Evolutionary conservation across 495 filamentous ascomycete species (phyloP).

Genomic region (Xylaria cubensis): DNA sequence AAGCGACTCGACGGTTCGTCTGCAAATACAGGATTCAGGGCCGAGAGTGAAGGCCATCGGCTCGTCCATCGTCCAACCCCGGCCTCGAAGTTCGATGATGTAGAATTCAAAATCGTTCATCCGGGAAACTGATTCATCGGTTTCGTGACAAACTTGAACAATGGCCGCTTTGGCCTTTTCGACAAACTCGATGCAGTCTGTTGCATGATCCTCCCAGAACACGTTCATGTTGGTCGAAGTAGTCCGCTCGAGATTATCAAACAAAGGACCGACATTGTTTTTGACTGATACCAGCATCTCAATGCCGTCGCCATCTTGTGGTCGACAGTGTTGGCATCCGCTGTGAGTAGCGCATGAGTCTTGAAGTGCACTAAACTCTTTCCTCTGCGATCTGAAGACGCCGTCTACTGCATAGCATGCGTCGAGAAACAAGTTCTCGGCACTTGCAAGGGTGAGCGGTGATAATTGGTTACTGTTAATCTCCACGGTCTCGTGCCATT

Average conservation of each 20-base stretch:
- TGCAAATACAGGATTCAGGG: slow-evolving; percentile 41
- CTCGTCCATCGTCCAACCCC: slow-evolving; percentile 47
- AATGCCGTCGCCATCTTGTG: slow-evolving; percentile 45
- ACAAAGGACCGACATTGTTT: slow-evolving; percentile 52
- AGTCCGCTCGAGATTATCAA: slow-evolving; percentile 42
- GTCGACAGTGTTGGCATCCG: slow-evolving; percentile 37
- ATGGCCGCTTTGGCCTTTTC: slow-evolving; percentile 40
- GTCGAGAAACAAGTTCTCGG: slow-evolving; percentile 50
- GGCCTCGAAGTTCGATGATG: slow-evolving; percentile 50
- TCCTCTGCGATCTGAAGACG: slow-evolving; percentile 44
- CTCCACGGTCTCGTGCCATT: slow-evolving; percentile 41
- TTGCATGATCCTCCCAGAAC: slow-evolving; percentile 44
- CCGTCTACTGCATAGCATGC: slow-evolving; percentile 45
- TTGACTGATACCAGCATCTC: slow-evolving; percentile 45
- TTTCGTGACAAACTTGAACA: slow-evolving; percentile 34
- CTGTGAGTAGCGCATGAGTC: slow-evolving; percentile 34
- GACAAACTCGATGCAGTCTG: slow-evolving; percentile 48
- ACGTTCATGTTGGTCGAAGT: slow-evolving; percentile 48
- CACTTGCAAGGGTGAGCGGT: slow-evolving; percentile 47
- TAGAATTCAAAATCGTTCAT: slow-evolving; percentile 52
- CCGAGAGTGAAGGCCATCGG: slow-evolving; percentile 46
- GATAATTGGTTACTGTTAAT: slow-evolving; percentile 49
- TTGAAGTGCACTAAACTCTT: slow-evolving; percentile 41
- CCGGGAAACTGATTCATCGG: slow-evolving; percentile 43
- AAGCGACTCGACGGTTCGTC: slow-evolving; percentile 49